Evolutionary conservation across 2,329 filamentous ascomycete genomes (phyloP).

Genomic region (Botryotinia calthae): DNA sequence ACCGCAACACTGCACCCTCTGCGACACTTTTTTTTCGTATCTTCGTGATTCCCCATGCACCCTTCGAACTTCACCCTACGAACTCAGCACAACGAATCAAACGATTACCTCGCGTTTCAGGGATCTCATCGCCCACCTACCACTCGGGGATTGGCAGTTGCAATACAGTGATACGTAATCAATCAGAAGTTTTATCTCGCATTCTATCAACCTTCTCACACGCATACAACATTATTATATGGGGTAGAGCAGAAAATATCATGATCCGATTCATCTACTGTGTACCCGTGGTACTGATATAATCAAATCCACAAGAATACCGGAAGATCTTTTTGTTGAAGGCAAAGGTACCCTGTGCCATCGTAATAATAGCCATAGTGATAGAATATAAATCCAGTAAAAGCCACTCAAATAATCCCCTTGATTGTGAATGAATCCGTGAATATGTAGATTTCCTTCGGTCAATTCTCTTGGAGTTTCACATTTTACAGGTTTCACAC

Average conservation of each 20-base stretch:
- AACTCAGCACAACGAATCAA: background rate
- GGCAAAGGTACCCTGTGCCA: background rate
- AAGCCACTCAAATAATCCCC: background rate
- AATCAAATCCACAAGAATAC: too few species aligned
- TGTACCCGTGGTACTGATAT: background rate
- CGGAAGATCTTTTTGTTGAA: background rate
- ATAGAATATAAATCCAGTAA: background rate
- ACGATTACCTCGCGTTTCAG: background rate
- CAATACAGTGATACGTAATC: background rate
- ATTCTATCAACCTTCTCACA: background rate
- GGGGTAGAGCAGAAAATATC: background rate
- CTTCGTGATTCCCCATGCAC: background rate
- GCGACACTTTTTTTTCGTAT: too few species aligned
- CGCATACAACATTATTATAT: background rate
- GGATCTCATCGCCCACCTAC: background rate
- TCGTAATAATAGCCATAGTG: background rate
- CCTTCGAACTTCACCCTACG: background rate
- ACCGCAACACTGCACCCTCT: too few species aligned
- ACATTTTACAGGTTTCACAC: too few species aligned
- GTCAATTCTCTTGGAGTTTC: background rate
- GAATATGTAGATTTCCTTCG: background rate
- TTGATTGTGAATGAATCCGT: background rate
- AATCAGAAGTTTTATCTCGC: rapidly evolving
- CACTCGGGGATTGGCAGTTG: background rate
- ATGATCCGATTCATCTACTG: background rate